Percentiles rank a stretch among this genome's conserved stretches.
Conservation (phyloP, 371 early-diverging fungal genomes). For the Coemansia sp. region DNA sequence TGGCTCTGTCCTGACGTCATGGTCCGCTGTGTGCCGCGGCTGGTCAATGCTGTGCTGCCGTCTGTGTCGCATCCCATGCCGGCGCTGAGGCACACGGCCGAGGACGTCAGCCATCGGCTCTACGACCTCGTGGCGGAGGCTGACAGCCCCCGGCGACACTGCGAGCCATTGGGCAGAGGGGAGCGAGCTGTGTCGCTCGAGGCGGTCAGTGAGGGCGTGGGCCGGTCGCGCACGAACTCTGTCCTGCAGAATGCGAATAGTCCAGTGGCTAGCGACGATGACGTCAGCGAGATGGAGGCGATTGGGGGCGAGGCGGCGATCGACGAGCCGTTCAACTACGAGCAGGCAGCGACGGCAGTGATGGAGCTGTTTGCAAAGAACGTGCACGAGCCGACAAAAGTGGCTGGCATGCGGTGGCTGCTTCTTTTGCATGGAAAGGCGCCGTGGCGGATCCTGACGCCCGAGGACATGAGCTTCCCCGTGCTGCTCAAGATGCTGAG, state of each 20-base stretch:
- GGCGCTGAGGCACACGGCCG: slow-evolving; percentile 68
- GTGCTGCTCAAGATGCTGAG: slow-evolving; percentile 81
- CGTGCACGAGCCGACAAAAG: slow-evolving; percentile 83
- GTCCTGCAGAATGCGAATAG: too few relatives aligned
- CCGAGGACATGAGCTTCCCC: slow-evolving; percentile 79
- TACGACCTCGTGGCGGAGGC: slow-evolving; percentile 60
- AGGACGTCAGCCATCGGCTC: slow-evolving; percentile 71
- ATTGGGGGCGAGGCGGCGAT: too few relatives aligned
- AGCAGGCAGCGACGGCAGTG: slow-evolving; percentile 71
- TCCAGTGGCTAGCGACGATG: too few relatives aligned
- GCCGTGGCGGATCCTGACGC: slow-evolving; percentile 67
- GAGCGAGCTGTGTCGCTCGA: neutral
- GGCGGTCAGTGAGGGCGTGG: too few relatives aligned
- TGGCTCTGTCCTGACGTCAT: slow-evolving; percentile 73
- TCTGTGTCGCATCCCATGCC: slow-evolving; percentile 68
- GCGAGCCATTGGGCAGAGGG: too few relatives aligned
- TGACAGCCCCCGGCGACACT: too few relatives aligned
- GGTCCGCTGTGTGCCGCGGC: slow-evolving; percentile 70
- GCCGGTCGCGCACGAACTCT: too few relatives aligned
- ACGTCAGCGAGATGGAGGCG: too few relatives aligned
- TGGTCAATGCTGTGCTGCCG: slow-evolving; percentile 79
- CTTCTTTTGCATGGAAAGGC: slow-evolving; percentile 87
- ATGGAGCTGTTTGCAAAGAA: slow-evolving; percentile 72
- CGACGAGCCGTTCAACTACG: slow-evolving; percentile 73
- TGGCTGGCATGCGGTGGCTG: slow-evolving; percentile 88